Evolutionary conservation across 257 asterid species (phyloP), one percentile per base, ranked within the genome.

Genomic region (Fraxinus pennsylvanica): DNA sequence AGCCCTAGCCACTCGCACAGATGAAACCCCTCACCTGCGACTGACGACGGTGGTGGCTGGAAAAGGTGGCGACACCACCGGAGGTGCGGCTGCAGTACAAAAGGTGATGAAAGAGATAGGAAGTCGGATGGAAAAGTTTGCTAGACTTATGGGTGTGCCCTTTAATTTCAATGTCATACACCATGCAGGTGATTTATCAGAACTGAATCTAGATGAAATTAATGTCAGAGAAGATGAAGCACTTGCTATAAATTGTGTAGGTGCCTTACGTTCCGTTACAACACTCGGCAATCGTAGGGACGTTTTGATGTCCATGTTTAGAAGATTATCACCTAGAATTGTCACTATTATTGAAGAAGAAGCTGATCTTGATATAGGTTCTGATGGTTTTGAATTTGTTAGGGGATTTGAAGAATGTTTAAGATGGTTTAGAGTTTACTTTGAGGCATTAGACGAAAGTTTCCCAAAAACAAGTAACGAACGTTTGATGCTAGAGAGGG

Each of bases 81-180:
- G 78, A 0, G 87, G 74, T 0, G 76, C 79, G 7, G 84, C 89
- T 30, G 76, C 87, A 10, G 91, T 82, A 73, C 96, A 89, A 70
- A 88, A 79, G 68, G 95, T 96, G 10, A 96, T 93, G 99, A 92
- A 85, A 71, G 99, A 96, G 77, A 91, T 96, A 1, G 98, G 96
- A 0, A 80, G 30, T 43, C 70, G 99, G 74, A 90, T 96, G 98
- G 99, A 96, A 63, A 96, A 96, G 25, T 96, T 96, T 36, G 99
- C 98, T 0, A 80, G 99, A 45, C 92, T 96, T 7, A 96, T 96
- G 99, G 99, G 99, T 0, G 99, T 96, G 5, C 99, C 99, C 0
- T 96, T 91, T 68, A 86, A 84, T 19, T 96, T 93, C 76, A 86
- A 82, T 38, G 88, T 86, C 27, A 71, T 93, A 5, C 97, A 92